Evolutionary conservation across 2,329 filamentous ascomycete genomes (phyloP), one percentile per base, ranked within the genome.

Genomic region (Ilyonectria destructans): DNA sequence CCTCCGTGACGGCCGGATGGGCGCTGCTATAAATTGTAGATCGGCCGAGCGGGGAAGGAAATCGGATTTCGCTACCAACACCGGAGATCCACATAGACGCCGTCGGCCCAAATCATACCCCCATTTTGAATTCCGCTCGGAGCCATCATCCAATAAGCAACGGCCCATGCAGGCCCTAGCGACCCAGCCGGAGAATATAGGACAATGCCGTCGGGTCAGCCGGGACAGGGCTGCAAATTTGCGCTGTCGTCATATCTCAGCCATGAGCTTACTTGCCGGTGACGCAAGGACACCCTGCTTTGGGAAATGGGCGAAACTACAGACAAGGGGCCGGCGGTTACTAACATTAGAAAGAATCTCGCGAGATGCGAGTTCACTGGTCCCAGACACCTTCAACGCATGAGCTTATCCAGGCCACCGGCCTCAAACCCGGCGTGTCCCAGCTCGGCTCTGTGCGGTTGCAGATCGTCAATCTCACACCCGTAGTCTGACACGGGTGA

Each of bases 141-240:
- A 33, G 31, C 31, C 31, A 12, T 12, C 31, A 12, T 12, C 31
- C 31, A 33, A 33, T 33, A 33, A 33, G 31, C 31, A 12, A 33
- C 12, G 31, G 31, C 31, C 31, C 8, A 9, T 33, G 31, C 31
- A 12, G 31, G 31, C 31, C 31, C 8, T 12, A 33, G 31, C 31
- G 12, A 15, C 46, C 29, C 29, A 43, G n/a, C n/a, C 58, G 58
- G 58, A 26, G 5, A 31, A 29, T 43, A n/a, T 51, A 4, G 31
- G 21, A 40, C 10, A 60, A 52, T 6, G 26, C 58, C 58, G 58
- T 52, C 46, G 58, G 58, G 58, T 60, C 58, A 60, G 58, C 58
- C 48, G 58, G 26, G 33, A 35, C 31, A 40, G 31, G 26, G 46
- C 46, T 19, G 10, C 12, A 40, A 15, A 51, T 51, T 40, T 9